Evolutionary conservation across 2,329 filamentous ascomycete genomes (phyloP), one percentile per base, ranked within the genome.

Genomic region (Sporothrix protearum): DNA sequence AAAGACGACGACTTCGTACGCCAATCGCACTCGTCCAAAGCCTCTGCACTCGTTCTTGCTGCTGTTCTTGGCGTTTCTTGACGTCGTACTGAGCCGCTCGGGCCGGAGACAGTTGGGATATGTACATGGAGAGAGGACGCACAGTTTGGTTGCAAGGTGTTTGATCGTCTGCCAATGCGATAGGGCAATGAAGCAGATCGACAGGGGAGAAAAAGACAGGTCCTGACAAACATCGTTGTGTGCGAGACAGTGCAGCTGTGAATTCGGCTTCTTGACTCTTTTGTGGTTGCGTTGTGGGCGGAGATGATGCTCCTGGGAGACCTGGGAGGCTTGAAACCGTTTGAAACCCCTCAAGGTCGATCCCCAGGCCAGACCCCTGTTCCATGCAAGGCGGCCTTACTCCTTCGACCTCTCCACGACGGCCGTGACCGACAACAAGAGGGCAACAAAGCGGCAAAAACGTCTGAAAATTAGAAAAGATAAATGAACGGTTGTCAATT

Each of bases 291-390:
- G 14, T 16, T 14, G 61, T 25, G 36, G 55, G 30, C 57, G 30
- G 19, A 7, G 59, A 19, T 5, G 30, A n/a, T n/a, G 59, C 59
- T 47, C 63, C 57, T 36, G 36, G 28, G 61, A 30, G 19, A 28
- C 63, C 57, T 36, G 36, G 28, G 61, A 30, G 19, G 28, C 68
- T 49, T 73, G 72, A 73, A 73, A 73, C 72, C 42, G 72, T 71
- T 30, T 73, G 71, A 72, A 73, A 73, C 71, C 22, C 33, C 33
- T 45, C 39, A 49, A 53, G 47, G 22, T 19, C 47, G 71, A 49
- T 70, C 71, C 59, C 51, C 61, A 66, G 42, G 59, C 61, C 47
- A 57, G 61, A 53, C 69, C 69, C 69, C 53, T 67, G 64, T 67
- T 67, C 64, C 16, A 25, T 19, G 8, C 25, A n/a, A 22, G 64